Base-by-base conservation (phyloP, 1,284 basidiomycete species). In the Tylopilus sp. region DNA sequence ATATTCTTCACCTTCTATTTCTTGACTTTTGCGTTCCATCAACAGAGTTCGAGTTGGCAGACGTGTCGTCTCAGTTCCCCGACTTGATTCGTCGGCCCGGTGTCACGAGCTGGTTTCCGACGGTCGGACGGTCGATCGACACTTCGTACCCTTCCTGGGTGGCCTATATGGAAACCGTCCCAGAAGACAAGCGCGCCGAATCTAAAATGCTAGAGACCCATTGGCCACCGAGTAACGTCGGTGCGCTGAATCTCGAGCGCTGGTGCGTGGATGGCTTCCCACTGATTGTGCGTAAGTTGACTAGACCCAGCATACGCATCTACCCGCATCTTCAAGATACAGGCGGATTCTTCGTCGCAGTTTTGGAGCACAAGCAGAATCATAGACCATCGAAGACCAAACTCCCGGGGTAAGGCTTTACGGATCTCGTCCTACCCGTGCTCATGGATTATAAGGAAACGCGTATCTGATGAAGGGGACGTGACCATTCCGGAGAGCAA, bases 241-340 rank as follows among this genome's bases (percentile, higher is more conserved):
- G 74, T 21, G 68, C 72, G 23, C 65, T 91, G 25, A 72, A 82
- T 49, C 70, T 97, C 34, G 75, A 84, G 18, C 75, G 82, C 54
- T 90, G 89, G 91, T 91, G 48, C 45, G 80, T 72, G 8, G 38
- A 34, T 31, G 5, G 9, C 6, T 28, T 31, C 3, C 2, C 26
- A 15, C 42, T 0, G 36, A 48, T 25, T 3, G 18, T 25, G 21
- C 21, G 2, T 28, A n/a, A 31, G 26, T 29, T 51, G 26, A 65
- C 19, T 26, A 40, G 15, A 18, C 21, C 6, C 51, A 94, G 92
- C 58, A 71, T 97, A 65, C 80, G 95, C 39, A 82, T 97, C 54
- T 92, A 97, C 62, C 95, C 97, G 3, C 95, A 99, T 66, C 73
- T 97, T 37, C 96, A 99, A 71, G 90, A 99, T 67, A 94, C 95